These are phyloP conservation scores for Chlorella sp. DNA, from an alignment of 139 green algal genomes.

Conservation along the genomic window DNA sequence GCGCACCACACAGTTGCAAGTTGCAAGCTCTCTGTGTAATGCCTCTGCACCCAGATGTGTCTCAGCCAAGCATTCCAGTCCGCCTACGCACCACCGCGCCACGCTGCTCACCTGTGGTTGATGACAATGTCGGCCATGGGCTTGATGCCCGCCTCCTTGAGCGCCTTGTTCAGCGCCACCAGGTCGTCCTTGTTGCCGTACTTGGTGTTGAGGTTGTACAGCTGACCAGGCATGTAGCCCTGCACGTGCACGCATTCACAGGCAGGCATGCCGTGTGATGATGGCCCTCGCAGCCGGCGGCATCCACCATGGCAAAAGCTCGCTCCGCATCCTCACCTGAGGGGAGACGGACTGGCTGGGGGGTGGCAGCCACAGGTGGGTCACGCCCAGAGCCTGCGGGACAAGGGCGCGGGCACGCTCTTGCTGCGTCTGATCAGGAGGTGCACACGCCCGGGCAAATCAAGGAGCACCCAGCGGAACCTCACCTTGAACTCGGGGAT, in stretches of 20 bases:
- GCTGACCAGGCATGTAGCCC: constrained; percentile 82
- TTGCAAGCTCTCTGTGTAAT: too few relatives aligned
- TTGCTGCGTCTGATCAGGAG: too few relatives aligned
- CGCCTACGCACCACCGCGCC: neutral
- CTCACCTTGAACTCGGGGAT: constrained; percentile 43
- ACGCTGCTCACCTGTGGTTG: constrained; percentile 75
- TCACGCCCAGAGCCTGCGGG: constrained; percentile 35
- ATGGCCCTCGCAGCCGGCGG: too few relatives aligned
- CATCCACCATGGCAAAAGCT: neutral
- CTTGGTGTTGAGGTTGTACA: constrained; percentile 51
- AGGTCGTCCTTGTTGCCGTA: constrained; percentile 60
- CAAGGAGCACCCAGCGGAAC: too few relatives aligned
- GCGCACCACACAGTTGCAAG: too few relatives aligned
- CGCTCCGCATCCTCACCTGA: constrained; percentile 39
- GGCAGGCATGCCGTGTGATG: neutral
- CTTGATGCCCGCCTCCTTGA: constrained; percentile 73
- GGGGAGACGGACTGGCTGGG: constrained; percentile 66
- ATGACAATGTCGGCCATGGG: constrained; percentile 93
- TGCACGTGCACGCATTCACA: constrained; percentile 28
- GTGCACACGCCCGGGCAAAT: too few relatives aligned
- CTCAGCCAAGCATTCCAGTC: too few relatives aligned
- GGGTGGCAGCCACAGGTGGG: constrained; percentile 81
- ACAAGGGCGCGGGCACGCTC: neutral
- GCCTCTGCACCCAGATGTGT: too few relatives aligned
- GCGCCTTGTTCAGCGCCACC: constrained; percentile 2